Conservation (phyloP, 345 rosid species). For the Balakata baccata region DNA sequence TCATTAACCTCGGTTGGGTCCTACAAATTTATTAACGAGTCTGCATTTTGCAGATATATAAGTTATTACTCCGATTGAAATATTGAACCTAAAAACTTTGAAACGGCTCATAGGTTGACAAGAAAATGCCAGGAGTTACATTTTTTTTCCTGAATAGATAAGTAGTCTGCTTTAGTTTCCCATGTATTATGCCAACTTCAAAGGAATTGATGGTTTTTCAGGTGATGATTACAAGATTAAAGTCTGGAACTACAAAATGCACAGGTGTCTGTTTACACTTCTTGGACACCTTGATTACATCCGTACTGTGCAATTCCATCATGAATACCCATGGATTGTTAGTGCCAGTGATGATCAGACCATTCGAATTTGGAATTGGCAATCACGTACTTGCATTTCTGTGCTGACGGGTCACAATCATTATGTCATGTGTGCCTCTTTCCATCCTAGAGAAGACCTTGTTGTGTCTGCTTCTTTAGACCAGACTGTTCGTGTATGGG, state of each 20-base stretch:
- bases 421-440: conserved; percentile 98
- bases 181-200: not conserved
- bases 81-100: no score
- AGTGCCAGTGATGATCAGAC: conserved; percentile 99
- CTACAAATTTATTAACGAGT: not conserved
- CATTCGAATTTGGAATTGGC: conserved; percentile 99
- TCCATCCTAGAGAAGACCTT: conserved; percentile 95
- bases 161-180: not conserved
- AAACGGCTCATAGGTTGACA: not conserved
- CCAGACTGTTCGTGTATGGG: conserved; percentile 99
- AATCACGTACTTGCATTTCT: conserved; percentile 89
- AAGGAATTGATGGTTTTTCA: conserved; percentile 37
- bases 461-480: conserved; percentile 95
- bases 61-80: no score
- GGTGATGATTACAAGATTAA: conserved; percentile 97
- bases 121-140: not conserved
- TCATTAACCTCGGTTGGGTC: not conserved
- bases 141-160: not conserved
- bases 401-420: conserved; percentile 97
- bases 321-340: conserved; percentile 96
- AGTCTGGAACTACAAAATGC: conserved; percentile 94
- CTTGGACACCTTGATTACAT: conserved; percentile 97
- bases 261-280: conserved; percentile 86
- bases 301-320: conserved; percentile 96
- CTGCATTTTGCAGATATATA: not conserved